phyloP scores from a whole-genome alignment of 2,329 filamentous ascomycete genomes.

The Torrubiellomyces zombiae region DNA sequence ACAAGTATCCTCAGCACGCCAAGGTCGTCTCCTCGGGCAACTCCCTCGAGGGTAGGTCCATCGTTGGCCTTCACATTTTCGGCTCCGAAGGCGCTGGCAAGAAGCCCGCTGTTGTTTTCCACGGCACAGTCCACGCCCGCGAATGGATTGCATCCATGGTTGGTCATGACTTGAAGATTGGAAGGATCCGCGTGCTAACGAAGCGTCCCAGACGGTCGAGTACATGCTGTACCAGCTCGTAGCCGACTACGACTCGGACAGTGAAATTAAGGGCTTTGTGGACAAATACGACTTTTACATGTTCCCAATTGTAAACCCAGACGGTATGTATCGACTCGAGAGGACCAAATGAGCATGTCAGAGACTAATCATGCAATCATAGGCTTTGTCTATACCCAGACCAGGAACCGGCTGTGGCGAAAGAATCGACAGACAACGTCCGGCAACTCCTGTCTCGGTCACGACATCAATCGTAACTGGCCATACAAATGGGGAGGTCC shows the following conservation, averaged over 20 bases:
- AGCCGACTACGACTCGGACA: constrained; percentile 22
- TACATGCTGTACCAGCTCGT: constrained; percentile 35
- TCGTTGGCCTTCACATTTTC: constrained; percentile 45
- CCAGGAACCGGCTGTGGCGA: constrained; percentile 40
- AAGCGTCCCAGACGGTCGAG: constrained; percentile 22
- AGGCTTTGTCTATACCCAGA: constrained; percentile 44
- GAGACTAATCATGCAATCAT: constrained; percentile 6
- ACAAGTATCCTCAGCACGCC: constrained; percentile 24
- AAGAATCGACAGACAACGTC: constrained; percentile 35
- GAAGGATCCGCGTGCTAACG: background rate
- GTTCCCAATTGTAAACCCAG: constrained; percentile 44
- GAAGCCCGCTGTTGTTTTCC: constrained; percentile 37
- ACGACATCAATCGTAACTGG: constrained; percentile 46
- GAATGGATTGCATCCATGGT: constrained; percentile 44
- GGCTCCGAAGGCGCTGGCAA: constrained; percentile 24
- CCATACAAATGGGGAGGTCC: constrained; percentile 32
- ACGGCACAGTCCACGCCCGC: constrained; percentile 41
- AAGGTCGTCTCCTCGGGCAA: constrained; percentile 31
- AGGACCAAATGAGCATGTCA: too few relatives aligned
- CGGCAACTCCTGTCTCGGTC: constrained; percentile 27
- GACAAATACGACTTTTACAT: constrained; percentile 52
- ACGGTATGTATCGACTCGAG: constrained; percentile 27
- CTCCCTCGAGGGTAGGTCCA: constrained; percentile 30
- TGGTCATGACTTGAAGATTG: constrained; percentile 1
- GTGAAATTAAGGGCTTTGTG: constrained; percentile 27